phyloP scores from a whole-genome alignment of 1,139 yeast species.

The Pichia sp. region DNA sequence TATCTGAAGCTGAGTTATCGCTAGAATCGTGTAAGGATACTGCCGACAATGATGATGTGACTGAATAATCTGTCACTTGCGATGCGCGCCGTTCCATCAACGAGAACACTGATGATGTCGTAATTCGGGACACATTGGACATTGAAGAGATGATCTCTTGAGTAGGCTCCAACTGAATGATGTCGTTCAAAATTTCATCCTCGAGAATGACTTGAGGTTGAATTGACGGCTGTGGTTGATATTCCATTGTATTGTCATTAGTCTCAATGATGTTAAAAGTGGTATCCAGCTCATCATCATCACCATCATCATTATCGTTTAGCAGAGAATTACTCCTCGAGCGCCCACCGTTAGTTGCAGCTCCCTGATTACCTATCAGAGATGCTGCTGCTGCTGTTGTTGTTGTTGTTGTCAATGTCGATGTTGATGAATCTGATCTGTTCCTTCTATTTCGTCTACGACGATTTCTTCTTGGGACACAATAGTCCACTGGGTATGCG shows the following conservation, averaged over 20 bases:
- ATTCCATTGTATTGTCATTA: constrained; percentile 1
- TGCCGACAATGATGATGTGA: constrained; percentile 9
- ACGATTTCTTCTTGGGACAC: constrained; percentile 21
- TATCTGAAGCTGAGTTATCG: background rate
- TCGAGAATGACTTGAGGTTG: constrained; percentile 11
- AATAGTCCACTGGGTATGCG: constrained; percentile 21
- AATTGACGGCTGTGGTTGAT: constrained; percentile 8
- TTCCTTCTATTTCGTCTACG: constrained; percentile 7
- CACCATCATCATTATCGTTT: constrained; percentile 12
- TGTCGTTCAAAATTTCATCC: constrained; percentile 11
- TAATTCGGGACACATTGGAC: constrained; percentile 7
- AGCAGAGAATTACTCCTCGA: constrained; percentile 11
- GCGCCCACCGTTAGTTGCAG: constrained; percentile 1
- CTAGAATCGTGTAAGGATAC: constrained; percentile 3
- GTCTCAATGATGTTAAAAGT: constrained; percentile 10
- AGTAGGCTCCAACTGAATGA: constrained; percentile 11
- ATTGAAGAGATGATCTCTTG: constrained; percentile 8
- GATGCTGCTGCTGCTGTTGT: background rate
- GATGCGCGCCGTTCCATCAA: constrained; percentile 9
- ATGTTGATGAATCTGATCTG: constrained; percentile 1
- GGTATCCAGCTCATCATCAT: constrained; percentile 14
- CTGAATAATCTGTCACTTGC: constrained; percentile 6
- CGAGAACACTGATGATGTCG: constrained; percentile 10
- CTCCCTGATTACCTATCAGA: constrained; percentile 1
- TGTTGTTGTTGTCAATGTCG: background rate